phyloP scores from a whole-genome alignment of 2,329 filamentous ascomycete species.

The Tympanopsis confertula region DNA sequence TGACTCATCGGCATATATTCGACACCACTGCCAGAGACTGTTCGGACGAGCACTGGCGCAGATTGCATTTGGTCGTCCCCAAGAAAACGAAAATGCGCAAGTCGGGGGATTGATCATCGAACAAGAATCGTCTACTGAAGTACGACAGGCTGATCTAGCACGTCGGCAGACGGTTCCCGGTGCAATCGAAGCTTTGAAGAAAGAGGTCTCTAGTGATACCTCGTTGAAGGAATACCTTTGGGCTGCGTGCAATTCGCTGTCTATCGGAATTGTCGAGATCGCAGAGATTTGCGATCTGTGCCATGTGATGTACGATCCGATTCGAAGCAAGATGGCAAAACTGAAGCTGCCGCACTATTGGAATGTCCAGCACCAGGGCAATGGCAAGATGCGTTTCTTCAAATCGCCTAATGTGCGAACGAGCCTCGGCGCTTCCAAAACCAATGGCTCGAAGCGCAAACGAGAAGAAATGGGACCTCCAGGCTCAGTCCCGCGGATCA shows the following conservation, averaged over 20 bases:
- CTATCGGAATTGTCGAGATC: conserved; percentile 37
- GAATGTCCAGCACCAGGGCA: conserved; percentile 37
- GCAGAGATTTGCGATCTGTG: conserved; percentile 45
- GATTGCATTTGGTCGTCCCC: conserved; percentile 38
- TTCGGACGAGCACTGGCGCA: conserved; percentile 43
- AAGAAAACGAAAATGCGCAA: conserved; percentile 15
- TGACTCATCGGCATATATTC: conserved; percentile 45
- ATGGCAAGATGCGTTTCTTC: conserved; percentile 29
- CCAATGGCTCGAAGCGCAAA: conserved; percentile 19
- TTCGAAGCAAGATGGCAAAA: conserved; percentile 32
- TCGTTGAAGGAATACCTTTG: conserved; percentile 40
- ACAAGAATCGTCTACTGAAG: conserved; percentile 35
- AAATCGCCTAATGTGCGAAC: conserved; percentile 23
- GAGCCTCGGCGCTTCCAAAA: conserved; percentile 16
- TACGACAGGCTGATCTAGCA: conserved; percentile 38
- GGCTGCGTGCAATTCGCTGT: conserved; percentile 38
- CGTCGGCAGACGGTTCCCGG: conserved; percentile 44
- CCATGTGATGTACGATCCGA: conserved; percentile 37
- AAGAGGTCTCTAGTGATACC: conserved; percentile 33
- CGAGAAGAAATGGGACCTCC: conserved; percentile 19
- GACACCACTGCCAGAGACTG: conserved; percentile 34
- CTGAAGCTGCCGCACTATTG: conserved; percentile 45
- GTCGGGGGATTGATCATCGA: conserved; percentile 41
- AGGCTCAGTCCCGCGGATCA: conserved; percentile 15
- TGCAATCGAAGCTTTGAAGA: conserved; percentile 42